Conservation (phyloP, 495 filamentous ascomycete genomes). For the Penicillium lagena region DNA sequence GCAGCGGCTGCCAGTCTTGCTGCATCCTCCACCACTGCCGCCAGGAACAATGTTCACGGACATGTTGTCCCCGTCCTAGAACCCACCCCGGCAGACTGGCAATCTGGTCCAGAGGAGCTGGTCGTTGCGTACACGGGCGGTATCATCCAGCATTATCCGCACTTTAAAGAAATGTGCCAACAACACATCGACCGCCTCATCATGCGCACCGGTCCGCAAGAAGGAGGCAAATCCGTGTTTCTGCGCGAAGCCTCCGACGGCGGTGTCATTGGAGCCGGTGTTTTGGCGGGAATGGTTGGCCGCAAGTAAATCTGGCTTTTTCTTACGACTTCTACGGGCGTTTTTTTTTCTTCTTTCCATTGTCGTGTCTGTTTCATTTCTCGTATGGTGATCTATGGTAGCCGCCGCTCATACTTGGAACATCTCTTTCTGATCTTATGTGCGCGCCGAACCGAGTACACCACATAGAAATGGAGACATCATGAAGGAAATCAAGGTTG, state of each 20-base stretch:
- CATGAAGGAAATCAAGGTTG: too few relatives aligned
- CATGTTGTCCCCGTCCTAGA: constrained; percentile 42
- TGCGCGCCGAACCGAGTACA: too few relatives aligned
- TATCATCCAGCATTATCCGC: constrained; percentile 69
- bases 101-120: constrained; percentile 52
- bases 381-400: neutral
- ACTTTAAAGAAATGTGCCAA: constrained; percentile 65
- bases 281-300: constrained; percentile 57
- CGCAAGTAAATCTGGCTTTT: constrained; percentile 13
- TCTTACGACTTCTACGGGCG: neutral
- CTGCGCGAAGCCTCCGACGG: constrained; percentile 67
- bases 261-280: constrained; percentile 69
- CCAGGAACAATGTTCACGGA: constrained; percentile 16
- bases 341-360: constrained; percentile 1
- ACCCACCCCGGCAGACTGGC: constrained; percentile 33
- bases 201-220: constrained; percentile 45
- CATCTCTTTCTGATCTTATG: too few relatives aligned
- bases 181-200: constrained; percentile 59
- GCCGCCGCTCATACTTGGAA: too few relatives aligned
- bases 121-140: constrained; percentile 75
- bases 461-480: too few relatives aligned
- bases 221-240: constrained; percentile 53
- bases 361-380: neutral
- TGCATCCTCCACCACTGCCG: neutral
- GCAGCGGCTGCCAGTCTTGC: constrained; percentile 4